phyloP scores from a whole-genome alignment of 768 basidiomycete species.

The Boletellus sp. region DNA sequence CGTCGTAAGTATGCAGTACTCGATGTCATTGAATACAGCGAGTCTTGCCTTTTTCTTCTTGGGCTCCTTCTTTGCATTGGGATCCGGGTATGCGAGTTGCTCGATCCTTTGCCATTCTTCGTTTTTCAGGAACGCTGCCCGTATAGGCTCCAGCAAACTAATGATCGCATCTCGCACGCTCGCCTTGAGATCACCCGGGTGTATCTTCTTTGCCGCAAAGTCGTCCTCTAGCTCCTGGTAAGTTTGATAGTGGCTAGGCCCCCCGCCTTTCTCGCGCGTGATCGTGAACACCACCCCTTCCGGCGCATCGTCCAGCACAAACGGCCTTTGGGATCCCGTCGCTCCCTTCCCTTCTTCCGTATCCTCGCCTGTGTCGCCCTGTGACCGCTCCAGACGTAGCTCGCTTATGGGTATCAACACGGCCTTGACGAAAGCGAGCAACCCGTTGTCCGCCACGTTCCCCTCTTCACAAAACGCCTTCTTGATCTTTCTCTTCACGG shows the following conservation, averaged over 20 bases:
- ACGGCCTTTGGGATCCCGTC: conserved; percentile 55
- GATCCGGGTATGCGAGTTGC: conserved; percentile 80
- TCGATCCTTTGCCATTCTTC: conserved; percentile 80
- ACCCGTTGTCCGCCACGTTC: conserved; percentile 81
- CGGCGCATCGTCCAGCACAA: conserved; percentile 66
- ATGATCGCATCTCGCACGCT: conserved; percentile 72
- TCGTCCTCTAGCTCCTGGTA: conserved; percentile 68
- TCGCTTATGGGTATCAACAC: conserved; percentile 88
- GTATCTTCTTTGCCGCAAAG: conserved; percentile 72
- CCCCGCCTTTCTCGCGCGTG: conserved; percentile 72
- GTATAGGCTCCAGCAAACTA: conserved; percentile 74
- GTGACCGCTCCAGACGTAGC: conserved; percentile 58
- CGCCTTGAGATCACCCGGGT: conserved; percentile 87
- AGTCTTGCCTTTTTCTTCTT: conserved; percentile 55
- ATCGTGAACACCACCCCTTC: conserved; percentile 81
- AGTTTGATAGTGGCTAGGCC: conserved; percentile 61
- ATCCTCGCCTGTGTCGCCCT: conserved; percentile 43
- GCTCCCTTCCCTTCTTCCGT: conserved; percentile 43
- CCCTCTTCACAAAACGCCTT: conserved; percentile 94
- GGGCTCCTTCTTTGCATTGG: conserved; percentile 55
- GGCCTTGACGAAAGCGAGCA: conserved; percentile 78
- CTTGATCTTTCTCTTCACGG: conserved; percentile 85
- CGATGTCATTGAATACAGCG: background rate
- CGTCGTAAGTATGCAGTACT: background rate
- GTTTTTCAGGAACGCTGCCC: conserved; percentile 68